Base-by-base conservation (phyloP, 306 rosid genomes). In the Vigna mungo region DNA sequence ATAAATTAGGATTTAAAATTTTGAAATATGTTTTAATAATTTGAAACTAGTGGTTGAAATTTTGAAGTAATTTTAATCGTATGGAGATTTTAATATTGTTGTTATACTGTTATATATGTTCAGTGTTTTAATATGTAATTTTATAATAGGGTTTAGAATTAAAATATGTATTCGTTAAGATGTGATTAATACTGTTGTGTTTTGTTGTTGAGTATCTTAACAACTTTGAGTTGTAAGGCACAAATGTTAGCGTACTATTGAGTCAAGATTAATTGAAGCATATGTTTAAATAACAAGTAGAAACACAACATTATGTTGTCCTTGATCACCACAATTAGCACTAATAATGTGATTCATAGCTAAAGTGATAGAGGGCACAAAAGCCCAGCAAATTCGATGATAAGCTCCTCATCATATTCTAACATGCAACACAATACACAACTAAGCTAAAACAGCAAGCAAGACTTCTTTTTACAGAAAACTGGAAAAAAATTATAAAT, bases 391-490 rank as follows among this genome's bases (percentile, higher is more conserved):
- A 32, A 6, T 32, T 32, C 36, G 5, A 32, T 4, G 6, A 32
- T 32, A 32, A 32, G 61, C 82, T 36, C 72, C 52, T 49, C 20
- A 63, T 3, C 70, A 27, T 51, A 27, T 39, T 61, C 52, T 18
- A 68, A 41, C 72, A 59, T 47, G 60, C 18, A 75, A 17, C 56
- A 59, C 37, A 49, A 39, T 39, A 44, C 25, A 25, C 4, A 39
- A 63, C 37, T 17, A 21, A 74, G 53, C 66, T 67, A 74, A 58
- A 60, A 59, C 34, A 5, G 34, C 5, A 49, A 69, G 39, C 59
- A 67, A 72, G 69, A n/a, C 49, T 47, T 74, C 76, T 68, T 12
- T 60, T 27, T 61, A 10, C 58, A 75, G 71, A 16, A 21, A 23
- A 49, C 10, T 46, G 55, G 3, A 21, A 59, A 51, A 27, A 27